Conservation (phyloP, 1,139 yeast species). For the Blastobotrys arbuscula region DNA sequence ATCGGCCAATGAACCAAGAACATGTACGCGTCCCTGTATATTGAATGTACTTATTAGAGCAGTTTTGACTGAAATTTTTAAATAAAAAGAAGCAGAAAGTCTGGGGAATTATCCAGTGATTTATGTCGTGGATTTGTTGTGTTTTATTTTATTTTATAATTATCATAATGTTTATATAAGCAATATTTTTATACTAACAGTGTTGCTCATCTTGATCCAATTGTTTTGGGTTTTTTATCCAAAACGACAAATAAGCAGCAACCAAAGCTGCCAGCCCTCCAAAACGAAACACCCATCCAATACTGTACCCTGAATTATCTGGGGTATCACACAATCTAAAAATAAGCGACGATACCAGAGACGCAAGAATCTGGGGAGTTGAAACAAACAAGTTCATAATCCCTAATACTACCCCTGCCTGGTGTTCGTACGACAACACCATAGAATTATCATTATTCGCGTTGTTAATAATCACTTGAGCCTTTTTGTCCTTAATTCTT, state of each 20-base stretch:
- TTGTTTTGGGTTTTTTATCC: slow-evolving; percentile 23
- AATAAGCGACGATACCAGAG: slow-evolving; percentile 32
- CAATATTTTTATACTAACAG: background rate
- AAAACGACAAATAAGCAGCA: slow-evolving; percentile 30
- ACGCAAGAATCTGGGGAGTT: slow-evolving; percentile 37
- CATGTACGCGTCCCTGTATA: too few species aligned
- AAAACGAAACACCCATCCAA: slow-evolving; percentile 35
- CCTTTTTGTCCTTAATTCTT: slow-evolving; percentile 23
- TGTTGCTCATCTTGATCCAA: slow-evolving; percentile 16
- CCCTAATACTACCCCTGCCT: slow-evolving; percentile 37
- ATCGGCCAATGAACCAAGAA: too few species aligned
- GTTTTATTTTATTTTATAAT: too few species aligned
- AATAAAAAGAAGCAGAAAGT: too few species aligned
- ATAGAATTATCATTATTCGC: background rate
- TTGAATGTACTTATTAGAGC: too few species aligned
- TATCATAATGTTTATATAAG: too few species aligned
- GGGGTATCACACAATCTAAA: slow-evolving; percentile 25
- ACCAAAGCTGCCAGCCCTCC: slow-evolving; percentile 34
- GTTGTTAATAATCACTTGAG: background rate
- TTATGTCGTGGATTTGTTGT: too few species aligned
- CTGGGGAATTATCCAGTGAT: too few species aligned
- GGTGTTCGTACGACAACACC: slow-evolving; percentile 22
- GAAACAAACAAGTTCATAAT: slow-evolving; percentile 38
- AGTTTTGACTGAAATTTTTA: too few species aligned
- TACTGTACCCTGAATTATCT: slow-evolving; percentile 31